phyloP scores from a whole-genome alignment of 192 early-diverging fungal genomes.

The Jimgerdemannia lactiflua region DNA sequence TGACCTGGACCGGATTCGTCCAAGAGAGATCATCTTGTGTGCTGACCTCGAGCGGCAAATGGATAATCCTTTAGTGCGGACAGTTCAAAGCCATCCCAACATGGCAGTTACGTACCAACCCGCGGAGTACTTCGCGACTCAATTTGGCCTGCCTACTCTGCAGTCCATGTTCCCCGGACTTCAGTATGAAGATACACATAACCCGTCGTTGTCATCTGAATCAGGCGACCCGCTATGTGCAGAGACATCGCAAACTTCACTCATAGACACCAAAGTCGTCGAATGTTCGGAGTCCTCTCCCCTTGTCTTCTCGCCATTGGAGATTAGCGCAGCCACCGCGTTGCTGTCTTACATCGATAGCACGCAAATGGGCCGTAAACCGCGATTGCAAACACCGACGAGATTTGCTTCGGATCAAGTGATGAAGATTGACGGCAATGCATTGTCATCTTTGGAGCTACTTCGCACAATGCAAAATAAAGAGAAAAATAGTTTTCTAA shows the following conservation, averaged over 20 bases:
- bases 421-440: conserved; percentile 78
- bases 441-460: conserved; percentile 78
- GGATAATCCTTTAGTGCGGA: conserved; percentile 6
- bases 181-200: background rate
- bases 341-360: conserved; percentile 70
- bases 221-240: background rate
- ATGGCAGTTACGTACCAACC: conserved; percentile 23
- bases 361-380: conserved; percentile 64
- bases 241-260: too few species aligned
- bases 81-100: conserved; percentile 27
- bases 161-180: background rate
- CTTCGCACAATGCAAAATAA: conserved; percentile 52
- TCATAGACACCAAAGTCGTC: too few species aligned
- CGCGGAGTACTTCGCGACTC: background rate
- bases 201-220: background rate
- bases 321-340: conserved; percentile 38
- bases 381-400: conserved; percentile 62
- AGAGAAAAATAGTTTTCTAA: conserved; percentile 60
- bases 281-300: background rate
- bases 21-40: conserved; percentile 75
- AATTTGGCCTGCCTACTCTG: background rate
- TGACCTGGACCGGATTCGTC: conserved; percentile 81
- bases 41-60: conserved; percentile 12
- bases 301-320: conserved; percentile 6
- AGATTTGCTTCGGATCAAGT: conserved; percentile 49